Base-by-base conservation (phyloP, 768 basidiomycete genomes). In the Pholiota molesta region DNA sequence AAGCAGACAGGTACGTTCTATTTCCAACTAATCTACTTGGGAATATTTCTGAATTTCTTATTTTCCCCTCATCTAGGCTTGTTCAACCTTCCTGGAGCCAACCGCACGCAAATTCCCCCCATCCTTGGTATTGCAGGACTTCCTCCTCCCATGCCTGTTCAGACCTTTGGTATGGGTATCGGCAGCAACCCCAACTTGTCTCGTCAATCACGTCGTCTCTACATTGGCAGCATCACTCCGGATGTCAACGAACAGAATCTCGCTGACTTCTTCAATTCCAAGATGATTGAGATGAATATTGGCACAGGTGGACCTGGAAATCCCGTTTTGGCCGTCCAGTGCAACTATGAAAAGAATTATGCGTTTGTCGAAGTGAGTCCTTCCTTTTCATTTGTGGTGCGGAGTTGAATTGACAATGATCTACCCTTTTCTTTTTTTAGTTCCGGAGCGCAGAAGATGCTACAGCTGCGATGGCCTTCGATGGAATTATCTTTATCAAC, bases 291-390 rank as follows among this genome's bases (percentile, higher is more conserved):
- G 76, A 92, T 93, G 88, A 83, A 83, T 64, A 87, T 96, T 52
- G 92, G 94, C 14, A 92, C 93, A 6, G 90, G 89, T 29, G 86
- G 83, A 19, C 86, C 92, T 23, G 95, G 94, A 21, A 94, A 95
- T 65, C 94, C 97, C 10, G 94, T 99, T 33, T 83, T 96, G 33
- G 91, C 91, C 19, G 95, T 97, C 5, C 95, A 97, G 71, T 92
- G 97, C 79, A 98, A 98, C 72, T 95, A 95, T 69, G 97, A 99
- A 76, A 99, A 99, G 82, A 95, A 94, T 69, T 99, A 98, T 72
- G 97, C 97, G 1, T 99, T 98, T 73, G 92, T 99, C 56, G 97
- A 99, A 83, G 97, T 97, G 72, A 65, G 82, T 70, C 1, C 31
- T 9, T 31, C 31, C 31, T 19, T 51, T 39, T 39, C 33, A 7